Evolutionary conservation across 345 rosid species (phyloP).

Genomic region (Citrus maxima): DNA sequence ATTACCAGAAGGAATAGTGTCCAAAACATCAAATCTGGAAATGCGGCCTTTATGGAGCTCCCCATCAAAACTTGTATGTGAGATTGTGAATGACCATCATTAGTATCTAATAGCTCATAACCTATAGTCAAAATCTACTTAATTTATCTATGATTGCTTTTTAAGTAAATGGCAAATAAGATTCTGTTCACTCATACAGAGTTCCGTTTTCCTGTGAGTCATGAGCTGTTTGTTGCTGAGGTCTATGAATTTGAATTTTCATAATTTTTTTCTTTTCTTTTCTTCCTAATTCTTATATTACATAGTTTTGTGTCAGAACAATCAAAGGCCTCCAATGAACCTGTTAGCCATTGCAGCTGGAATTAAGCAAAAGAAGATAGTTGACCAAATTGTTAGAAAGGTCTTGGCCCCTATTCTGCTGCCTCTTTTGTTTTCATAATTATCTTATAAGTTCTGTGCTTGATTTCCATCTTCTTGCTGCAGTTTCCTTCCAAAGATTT

Average conservation of each 20-base stretch:
- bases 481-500: conserved; percentile 45
- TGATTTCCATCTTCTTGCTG: conserved; percentile 5
- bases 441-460: neutral
- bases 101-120: neutral
- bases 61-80: conserved; percentile 36
- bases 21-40: conserved; percentile 54
- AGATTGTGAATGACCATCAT: neutral
- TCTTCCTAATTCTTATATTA: neutral
- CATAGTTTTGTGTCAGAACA: conserved; percentile 33
- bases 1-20: conserved; percentile 67
- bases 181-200: neutral
- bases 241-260: no score
- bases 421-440: neutral
- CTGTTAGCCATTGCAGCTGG: conserved; percentile 74
- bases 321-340: conserved; percentile 32
- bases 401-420: conserved; percentile 22
- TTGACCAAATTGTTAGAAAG: conserved; percentile 64
- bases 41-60: conserved; percentile 57
- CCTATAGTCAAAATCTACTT: neutral
- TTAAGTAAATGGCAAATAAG: neutral
- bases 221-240: neutral
- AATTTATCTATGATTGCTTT: neutral
- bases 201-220: neutral
- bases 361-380: conserved; percentile 67
- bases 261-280: neutral